Conservation (phyloP, 257 asterid genomes). For the Solanum dulcamara region DNA sequence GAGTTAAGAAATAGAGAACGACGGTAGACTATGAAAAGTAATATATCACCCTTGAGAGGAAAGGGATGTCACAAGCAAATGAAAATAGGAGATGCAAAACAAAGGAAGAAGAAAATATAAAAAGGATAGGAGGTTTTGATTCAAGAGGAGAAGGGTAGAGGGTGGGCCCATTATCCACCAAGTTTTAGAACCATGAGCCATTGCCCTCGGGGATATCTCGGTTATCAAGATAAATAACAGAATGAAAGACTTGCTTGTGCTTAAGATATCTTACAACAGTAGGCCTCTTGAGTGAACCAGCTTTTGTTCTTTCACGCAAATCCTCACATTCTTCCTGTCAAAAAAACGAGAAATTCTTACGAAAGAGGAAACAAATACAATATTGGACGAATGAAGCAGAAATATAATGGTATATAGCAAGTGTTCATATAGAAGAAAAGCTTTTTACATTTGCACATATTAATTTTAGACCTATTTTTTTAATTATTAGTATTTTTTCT, state of each 20-base stretch:
- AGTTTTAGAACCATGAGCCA: background rate
- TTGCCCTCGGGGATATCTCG: background rate
- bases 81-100: background rate
- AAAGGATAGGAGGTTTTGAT: background rate
- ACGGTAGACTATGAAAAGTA: background rate
- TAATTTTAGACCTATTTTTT: background rate
- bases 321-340: conserved; percentile 83
- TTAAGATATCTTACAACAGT: conserved; percentile 13
- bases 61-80: background rate
- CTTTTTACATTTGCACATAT: background rate
- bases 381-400: background rate
- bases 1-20: background rate
- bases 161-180: background rate
- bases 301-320: conserved; percentile 56
- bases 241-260: background rate
- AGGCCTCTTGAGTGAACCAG: conserved; percentile 55
- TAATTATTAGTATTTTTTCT: background rate
- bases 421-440: background rate
- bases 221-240: background rate
- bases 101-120: background rate
- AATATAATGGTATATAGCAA: background rate
- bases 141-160: background rate
- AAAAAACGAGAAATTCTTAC: background rate
- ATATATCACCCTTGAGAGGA: background rate
- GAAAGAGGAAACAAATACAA: background rate